Percentiles rank a stretch among this genome's conserved stretches.
phyloP scores from a whole-genome alignment of 306 rosid species.

The Gastrolobium villosum region DNA sequence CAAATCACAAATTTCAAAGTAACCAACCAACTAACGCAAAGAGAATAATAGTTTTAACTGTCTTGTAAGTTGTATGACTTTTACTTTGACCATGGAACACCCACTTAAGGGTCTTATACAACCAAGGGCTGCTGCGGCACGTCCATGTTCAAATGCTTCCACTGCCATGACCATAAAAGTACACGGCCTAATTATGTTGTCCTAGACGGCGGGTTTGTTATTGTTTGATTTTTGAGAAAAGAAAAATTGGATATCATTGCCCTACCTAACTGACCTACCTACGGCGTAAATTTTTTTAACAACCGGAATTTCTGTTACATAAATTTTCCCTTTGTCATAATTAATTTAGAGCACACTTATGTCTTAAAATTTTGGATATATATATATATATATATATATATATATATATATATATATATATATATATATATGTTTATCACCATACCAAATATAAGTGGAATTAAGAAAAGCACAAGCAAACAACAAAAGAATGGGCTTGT shows the following conservation, averaged over 20 bases:
- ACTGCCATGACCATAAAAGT: constrained; percentile 35
- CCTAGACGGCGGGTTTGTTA: constrained; percentile 15
- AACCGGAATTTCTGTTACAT: too few relatives aligned
- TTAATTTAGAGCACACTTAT: too few relatives aligned
- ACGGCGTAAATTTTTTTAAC: too few relatives aligned
- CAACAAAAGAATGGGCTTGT: too few relatives aligned
- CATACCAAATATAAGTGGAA: too few relatives aligned
- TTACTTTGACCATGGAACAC: constrained; percentile 38
- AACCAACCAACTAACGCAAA: constrained; percentile 46
- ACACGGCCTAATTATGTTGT: constrained; percentile 41
- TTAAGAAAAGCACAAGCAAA: too few relatives aligned
- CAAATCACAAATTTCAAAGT: constrained; percentile 30
- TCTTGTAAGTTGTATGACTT: constrained; percentile 19
- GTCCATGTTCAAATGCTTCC: constrained; percentile 10
- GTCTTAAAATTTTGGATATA: too few relatives aligned
- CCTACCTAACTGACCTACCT: constrained; percentile 35
- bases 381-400: too few relatives aligned
- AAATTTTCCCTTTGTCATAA: too few relatives aligned
- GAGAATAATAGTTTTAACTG: constrained; percentile 41
- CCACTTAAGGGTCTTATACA: not conserved
- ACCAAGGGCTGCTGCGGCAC: not conserved
- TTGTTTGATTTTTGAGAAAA: constrained; percentile 20
- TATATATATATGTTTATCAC: too few relatives aligned
- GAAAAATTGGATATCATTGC: not conserved
- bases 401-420: too few relatives aligned